A percentile compares a stretch with the other conserved stretches of the same genome.
Evolutionary conservation across 306 rosid genomes (phyloP).

Genomic region (Biancaea sappan): DNA sequence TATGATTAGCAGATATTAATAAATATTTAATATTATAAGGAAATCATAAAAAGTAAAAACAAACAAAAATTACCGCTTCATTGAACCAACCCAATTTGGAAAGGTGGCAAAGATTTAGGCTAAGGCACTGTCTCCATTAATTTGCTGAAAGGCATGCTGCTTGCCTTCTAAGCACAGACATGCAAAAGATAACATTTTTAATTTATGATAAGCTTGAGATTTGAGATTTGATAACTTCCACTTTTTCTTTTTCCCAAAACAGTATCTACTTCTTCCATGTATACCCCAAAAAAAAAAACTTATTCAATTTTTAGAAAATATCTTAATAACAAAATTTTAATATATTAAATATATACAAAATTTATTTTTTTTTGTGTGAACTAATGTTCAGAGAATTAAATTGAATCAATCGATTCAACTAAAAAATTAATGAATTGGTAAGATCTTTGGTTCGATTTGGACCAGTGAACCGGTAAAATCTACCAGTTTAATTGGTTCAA

Average conservation of each 20-base stretch:
- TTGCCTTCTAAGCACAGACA: slow-evolving; percentile 56
- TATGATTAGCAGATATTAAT: slow-evolving; percentile 28
- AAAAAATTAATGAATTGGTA: too few species aligned
- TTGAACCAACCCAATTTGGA: slow-evolving; percentile 50
- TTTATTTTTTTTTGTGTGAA: too few species aligned
- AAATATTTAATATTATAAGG: not conserved
- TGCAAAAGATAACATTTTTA: not conserved
- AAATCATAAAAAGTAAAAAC: not conserved
- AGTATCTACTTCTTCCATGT: not conserved
- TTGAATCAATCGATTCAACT: too few species aligned
- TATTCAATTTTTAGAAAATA: too few species aligned
- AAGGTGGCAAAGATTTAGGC: slow-evolving; percentile 35
- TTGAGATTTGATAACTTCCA: slow-evolving; percentile 1
- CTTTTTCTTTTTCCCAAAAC: slow-evolving; percentile 15
- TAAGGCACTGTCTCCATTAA: slow-evolving; percentile 21
- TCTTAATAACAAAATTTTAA: too few species aligned
- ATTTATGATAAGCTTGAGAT: not conserved
- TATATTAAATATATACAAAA: too few species aligned
- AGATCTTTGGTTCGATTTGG: too few species aligned
- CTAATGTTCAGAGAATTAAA: too few species aligned
- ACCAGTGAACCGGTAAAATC: too few species aligned
- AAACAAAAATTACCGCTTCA: slow-evolving; percentile 46
- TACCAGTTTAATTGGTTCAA: too few species aligned
- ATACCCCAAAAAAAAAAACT: too few species aligned
- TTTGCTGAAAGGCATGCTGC: slow-evolving; percentile 34